Evolutionary conservation across 371 early-diverging fungal species (phyloP).

Genomic region (Circinella minor): DNA sequence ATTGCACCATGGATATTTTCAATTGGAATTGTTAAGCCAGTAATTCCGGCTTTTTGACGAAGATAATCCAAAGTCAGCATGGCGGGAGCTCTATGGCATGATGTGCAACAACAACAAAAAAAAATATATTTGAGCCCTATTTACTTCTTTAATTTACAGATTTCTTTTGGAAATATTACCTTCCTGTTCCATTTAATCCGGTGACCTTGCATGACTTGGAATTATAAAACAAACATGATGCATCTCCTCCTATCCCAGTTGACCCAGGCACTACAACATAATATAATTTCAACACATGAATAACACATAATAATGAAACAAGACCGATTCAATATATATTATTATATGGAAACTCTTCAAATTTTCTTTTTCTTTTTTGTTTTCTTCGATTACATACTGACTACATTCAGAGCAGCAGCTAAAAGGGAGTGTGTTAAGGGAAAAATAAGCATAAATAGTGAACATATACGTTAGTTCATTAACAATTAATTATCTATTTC

Average conservation of each 20-base stretch:
- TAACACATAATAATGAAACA: no score
- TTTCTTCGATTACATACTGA: constrained; percentile 12
- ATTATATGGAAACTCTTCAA: not conserved
- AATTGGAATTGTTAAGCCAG: constrained; percentile 43
- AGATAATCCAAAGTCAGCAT: constrained; percentile 59
- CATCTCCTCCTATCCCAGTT: constrained; percentile 94
- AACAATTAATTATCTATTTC: constrained; percentile 7
- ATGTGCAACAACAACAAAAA: no score
- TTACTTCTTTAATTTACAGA: not conserved
- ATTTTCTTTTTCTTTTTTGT: no score
- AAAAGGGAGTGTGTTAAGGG: not conserved
- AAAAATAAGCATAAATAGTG: no score
- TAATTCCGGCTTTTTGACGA: constrained; percentile 30
- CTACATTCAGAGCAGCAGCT: constrained; percentile 71
- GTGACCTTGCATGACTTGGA: constrained; percentile 63
- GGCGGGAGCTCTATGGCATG: constrained; percentile 55
- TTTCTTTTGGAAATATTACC: constrained; percentile 30
- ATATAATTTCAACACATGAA: no score
- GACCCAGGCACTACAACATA: constrained; percentile 70
- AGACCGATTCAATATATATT: no score
- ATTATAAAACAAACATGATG: constrained; percentile 83
- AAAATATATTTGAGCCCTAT: not conserved
- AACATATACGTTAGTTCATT: not conserved
- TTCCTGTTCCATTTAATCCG: constrained; percentile 79
- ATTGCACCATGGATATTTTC: constrained; percentile 66